Base-by-base conservation (phyloP, 768 basidiomycete genomes). In the Naganishia vishniacii region DNA sequence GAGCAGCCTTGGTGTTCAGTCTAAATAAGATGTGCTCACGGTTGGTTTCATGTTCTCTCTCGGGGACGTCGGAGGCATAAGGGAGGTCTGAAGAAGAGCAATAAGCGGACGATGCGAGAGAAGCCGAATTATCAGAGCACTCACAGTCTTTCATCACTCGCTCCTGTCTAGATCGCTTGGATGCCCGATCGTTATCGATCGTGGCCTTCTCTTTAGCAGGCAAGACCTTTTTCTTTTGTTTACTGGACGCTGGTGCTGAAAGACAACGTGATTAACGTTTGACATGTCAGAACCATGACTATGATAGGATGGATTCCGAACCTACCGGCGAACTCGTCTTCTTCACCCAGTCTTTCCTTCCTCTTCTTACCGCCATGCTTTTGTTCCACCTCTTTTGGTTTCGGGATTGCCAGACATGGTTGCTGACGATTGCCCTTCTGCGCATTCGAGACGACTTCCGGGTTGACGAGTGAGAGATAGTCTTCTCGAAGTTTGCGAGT, bases 171-270 rank as follows among this genome's bases (percentile, higher is more conserved):
- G 37, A 23, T 56, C 34, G 20, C n/a, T 41, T 37, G 34, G n/a
- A 4, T 2, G 6, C 18, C 2, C 53, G 53, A 18, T 32, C 20
- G 18, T 51, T 31, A 31, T n/a, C 49, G 13, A 34, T 3, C 13
- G 48, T 13, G 26, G 15, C 26, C 12, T 51, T 32, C 31, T n/a
- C 49, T 8, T 32, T 25, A 6, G 2, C 49, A 31, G 20, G 29
- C n/a, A 31, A 31, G 18, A 31, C 32, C 49, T 51, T 51, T n/a
- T 51, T 51, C 49, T 51, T 51, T 13, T 18, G 6, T 32, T 32
- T 51, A 7, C 15, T 32, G 11, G 31, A n/a, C 28, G 31, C 2
- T n/a, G 29, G 32, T 32, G 31, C 49, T 51, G 31, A 31, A 8
- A n/a, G 28, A n/a, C 4, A 29, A 31, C 31, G 20, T 20, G 29